Base-by-base conservation (phyloP, 805 yeast genomes). In the Zygoascus ofunaensis region DNA sequence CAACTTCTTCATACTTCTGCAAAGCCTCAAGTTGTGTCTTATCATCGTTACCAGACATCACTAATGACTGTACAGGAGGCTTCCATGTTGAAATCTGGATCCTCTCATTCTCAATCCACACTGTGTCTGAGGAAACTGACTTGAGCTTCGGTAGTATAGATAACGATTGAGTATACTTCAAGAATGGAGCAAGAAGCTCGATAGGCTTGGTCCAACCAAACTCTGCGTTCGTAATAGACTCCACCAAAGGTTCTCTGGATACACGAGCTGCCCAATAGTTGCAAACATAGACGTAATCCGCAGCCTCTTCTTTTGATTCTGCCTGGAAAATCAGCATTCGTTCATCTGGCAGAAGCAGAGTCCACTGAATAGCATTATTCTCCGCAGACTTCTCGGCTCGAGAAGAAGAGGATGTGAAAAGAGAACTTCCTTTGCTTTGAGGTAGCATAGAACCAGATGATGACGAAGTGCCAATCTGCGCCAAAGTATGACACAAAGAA, bases 181-280 rank as follows among this genome's bases (percentile, higher is more conserved):
- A n/a, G n/a, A n/a, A n/a, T n/a, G n/a, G n/a, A n/a, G n/a, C n/a
- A n/a, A n/a, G n/a, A n/a, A n/a, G n/a, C 37, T 46, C 45, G 5
- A 52, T 18, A 7, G 55, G 56, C 28, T 34, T 19, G 39, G 37
- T 62, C 95, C 95, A 87, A 4, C 95, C 95, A 58, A 79, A 87
- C 58, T 87, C 94, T 33, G 78, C 72, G 42, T 68, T 72, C 1
- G 90, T 79, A 1, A 87, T 78, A 28, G 83, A 71, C 51, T 81
- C 78, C 43, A 78, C 80, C 7, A 67, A 70, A 2, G 95, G 94
- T 14, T 84, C 79, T 5, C 86, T 80, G 5, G 94, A 80, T 33
- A 82, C 74, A 50, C 89, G 73, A 1, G 92, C 83, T 2, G 94
- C 85, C 95, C 96, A 87, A 58, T 84, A 87, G 61, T 87, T 87